phyloP scores from a whole-genome alignment of 2,329 filamentous ascomycete species.

The Talaromyces sp. region DNA sequence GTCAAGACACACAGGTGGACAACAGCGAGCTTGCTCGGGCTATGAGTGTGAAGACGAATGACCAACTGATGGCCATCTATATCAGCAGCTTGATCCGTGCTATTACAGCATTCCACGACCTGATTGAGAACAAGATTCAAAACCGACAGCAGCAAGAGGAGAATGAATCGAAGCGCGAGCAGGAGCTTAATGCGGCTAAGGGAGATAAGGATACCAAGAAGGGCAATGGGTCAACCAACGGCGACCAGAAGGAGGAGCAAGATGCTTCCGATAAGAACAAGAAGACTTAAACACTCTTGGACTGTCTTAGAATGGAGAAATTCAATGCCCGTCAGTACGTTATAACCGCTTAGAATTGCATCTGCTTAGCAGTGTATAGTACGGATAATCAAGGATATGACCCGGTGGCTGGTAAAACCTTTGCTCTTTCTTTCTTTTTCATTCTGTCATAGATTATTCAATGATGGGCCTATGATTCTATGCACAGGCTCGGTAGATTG shows the following conservation, averaged over 20 bases:
- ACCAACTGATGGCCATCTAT: constrained; percentile 98
- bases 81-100: constrained; percentile 94
- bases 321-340: constrained; percentile 26
- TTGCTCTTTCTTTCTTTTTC: neutral
- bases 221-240: constrained; percentile 47
- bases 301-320: constrained; percentile 3
- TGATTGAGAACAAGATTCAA: constrained; percentile 99
- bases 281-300: constrained; percentile 49
- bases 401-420: constrained; percentile 3
- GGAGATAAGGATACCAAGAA: constrained; percentile 64
- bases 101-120: constrained; percentile 97
- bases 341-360: constrained; percentile 31
- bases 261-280: constrained; percentile 59
- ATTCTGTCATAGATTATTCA: too few relatives aligned
- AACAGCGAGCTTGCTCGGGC: constrained; percentile 89
- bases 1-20: constrained; percentile 59
- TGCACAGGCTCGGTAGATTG: too few relatives aligned
- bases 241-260: constrained; percentile 60
- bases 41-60: constrained; percentile 99
- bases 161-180: constrained; percentile 79
- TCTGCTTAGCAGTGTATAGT: constrained; percentile 31
- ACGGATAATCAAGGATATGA: constrained; percentile 24
- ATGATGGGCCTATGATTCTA: too few relatives aligned
- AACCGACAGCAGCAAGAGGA: constrained; percentile 97
- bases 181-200: constrained; percentile 63